phyloP scores from a whole-genome alignment of 176 grass and related monocot species.

The Aegilops bicornis region DNA sequence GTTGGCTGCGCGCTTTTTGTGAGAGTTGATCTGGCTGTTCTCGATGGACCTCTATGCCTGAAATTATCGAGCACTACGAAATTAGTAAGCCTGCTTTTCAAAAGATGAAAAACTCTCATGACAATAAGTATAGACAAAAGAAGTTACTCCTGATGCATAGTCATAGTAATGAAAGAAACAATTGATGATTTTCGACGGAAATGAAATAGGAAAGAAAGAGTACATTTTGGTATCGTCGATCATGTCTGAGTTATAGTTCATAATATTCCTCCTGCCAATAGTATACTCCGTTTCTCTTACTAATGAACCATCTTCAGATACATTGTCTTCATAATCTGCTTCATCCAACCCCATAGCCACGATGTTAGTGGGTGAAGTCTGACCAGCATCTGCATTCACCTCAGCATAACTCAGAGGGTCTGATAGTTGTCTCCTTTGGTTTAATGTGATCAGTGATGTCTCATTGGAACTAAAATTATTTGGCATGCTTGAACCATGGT shows the following conservation, averaged over 20 bases:
- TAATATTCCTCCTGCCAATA: constrained; percentile 35
- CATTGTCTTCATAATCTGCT: constrained; percentile 63
- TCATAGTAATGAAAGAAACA: constrained; percentile 4
- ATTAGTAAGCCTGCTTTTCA: constrained; percentile 13
- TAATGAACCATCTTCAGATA: constrained; percentile 61
- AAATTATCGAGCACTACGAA: constrained; percentile 20
- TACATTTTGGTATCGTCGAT: constrained; percentile 40
- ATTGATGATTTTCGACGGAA: constrained; percentile 14
- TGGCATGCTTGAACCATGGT: constrained; percentile 32
- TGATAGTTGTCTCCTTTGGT: constrained; percentile 25
- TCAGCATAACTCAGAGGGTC: constrained; percentile 56
- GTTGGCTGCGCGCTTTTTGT: constrained; percentile 48
- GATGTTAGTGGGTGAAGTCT: constrained; percentile 13
- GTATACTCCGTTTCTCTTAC: constrained; percentile 52
- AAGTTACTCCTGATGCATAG: not conserved
- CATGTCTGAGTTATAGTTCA: constrained; percentile 31
- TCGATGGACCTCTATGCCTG: constrained; percentile 52
- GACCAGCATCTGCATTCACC: constrained; percentile 39
- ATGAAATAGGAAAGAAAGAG: not conserved
- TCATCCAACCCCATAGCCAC: constrained; percentile 40
- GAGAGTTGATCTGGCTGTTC: constrained; percentile 54
- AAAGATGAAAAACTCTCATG: not conserved
- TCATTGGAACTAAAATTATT: constrained; percentile 41
- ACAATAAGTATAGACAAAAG: not conserved
- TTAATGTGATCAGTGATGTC: constrained; percentile 21